Conservation (phyloP, 306 rosid genomes). For the Abrus pulchellus region DNA sequence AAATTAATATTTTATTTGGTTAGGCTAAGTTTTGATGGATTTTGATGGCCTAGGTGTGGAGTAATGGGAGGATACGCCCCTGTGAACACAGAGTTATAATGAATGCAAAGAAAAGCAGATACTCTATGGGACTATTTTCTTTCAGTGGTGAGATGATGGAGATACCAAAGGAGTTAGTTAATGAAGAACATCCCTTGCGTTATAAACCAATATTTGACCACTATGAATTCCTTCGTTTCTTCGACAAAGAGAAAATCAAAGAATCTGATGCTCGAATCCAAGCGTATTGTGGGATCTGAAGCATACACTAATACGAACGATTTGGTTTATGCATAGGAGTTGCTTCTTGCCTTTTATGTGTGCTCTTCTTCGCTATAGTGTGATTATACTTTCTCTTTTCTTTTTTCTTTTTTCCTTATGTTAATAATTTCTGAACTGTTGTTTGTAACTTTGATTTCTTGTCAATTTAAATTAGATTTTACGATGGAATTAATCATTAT, state of each 20-base stretch:
- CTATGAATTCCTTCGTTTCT: slow-evolving; percentile 48
- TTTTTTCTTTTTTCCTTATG: not conserved
- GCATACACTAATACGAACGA: not conserved
- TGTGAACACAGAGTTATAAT: slow-evolving; percentile 56
- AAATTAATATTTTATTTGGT: not conserved
- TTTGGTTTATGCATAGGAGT: not conserved
- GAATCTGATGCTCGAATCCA: slow-evolving; percentile 28
- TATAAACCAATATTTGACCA: slow-evolving; percentile 53
- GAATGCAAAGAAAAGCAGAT: slow-evolving; percentile 48
- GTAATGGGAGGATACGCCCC: slow-evolving; percentile 49
- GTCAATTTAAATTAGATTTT: too few species aligned
- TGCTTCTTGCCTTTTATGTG: not conserved
- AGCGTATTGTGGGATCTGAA: slow-evolving; percentile 50
- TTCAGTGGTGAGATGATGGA: slow-evolving; percentile 22
- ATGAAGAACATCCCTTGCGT: slow-evolving; percentile 49
- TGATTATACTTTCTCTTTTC: not conserved
- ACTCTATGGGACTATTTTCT: slow-evolving; percentile 54
- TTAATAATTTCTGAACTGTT: not conserved
- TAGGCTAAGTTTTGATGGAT: not conserved
- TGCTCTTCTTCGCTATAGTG: not conserved
- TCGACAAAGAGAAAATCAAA: slow-evolving; percentile 33
- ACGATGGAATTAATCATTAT: too few species aligned
- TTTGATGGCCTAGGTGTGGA: slow-evolving; percentile 49
- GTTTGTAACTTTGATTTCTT: not conserved
- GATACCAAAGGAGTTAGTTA: slow-evolving; percentile 47